Evolutionary conservation across 2,329 filamentous ascomycete genomes (phyloP).

Genomic region (Arthrinium puccinioides): DNA sequence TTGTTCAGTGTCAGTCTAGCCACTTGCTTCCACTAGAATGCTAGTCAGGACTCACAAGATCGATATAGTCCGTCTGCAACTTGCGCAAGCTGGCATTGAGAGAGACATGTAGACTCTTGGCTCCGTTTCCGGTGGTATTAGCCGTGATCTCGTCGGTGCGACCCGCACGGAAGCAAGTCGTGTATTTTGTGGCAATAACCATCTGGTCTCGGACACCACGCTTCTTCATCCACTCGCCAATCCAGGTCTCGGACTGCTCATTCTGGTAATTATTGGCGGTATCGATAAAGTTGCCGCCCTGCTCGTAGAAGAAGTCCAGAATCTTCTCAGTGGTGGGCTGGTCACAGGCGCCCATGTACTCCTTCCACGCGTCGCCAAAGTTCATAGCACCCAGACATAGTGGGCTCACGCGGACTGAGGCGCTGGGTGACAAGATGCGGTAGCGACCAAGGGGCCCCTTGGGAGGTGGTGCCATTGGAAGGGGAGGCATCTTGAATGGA

Average conservation of each 20-base stretch:
- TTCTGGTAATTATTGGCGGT: slow-evolving; percentile 63
- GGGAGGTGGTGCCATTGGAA: slow-evolving; percentile 34
- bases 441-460: slow-evolving; percentile 57
- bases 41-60: slow-evolving; percentile 46
- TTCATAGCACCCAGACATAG: slow-evolving; percentile 55
- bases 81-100: slow-evolving; percentile 50
- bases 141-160: slow-evolving; percentile 34
- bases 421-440: slow-evolving; percentile 58
- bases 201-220: slow-evolving; percentile 60
- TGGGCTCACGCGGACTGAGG: slow-evolving; percentile 60
- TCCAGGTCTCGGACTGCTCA: slow-evolving; percentile 55
- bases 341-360: slow-evolving; percentile 56
- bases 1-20: background rate
- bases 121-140: slow-evolving; percentile 51
- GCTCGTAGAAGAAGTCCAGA: slow-evolving; percentile 57
- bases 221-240: slow-evolving; percentile 65
- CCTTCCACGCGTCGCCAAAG: slow-evolving; percentile 48
- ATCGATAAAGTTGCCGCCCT: slow-evolving; percentile 67
- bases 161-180: slow-evolving; percentile 47
- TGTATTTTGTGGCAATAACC: slow-evolving; percentile 65
- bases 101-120: slow-evolving; percentile 52
- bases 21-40: background rate
- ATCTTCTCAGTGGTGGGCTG: slow-evolving; percentile 56
- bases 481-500: background rate
- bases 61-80: slow-evolving; percentile 62